Evolutionary conservation across 2,329 filamentous ascomycete species (phyloP).

Genomic region (Aspergillus oerlinghausenensis): DNA sequence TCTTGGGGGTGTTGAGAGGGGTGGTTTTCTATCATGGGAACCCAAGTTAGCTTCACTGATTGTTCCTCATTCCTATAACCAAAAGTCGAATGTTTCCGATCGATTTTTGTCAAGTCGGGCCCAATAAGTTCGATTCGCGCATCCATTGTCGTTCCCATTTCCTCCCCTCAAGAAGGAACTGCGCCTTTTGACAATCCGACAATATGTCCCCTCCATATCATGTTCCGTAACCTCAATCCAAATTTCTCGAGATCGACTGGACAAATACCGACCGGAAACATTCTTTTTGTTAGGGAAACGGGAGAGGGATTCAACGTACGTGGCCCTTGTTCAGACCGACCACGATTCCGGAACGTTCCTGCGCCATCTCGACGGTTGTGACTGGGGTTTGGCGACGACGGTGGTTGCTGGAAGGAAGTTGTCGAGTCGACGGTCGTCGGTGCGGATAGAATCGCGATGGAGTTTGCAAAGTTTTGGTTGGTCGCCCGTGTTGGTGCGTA

Average conservation of each 20-base stretch:
- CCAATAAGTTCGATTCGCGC: neutral
- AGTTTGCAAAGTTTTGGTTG: constrained; percentile 29
- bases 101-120: constrained; percentile 1
- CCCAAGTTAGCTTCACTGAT: constrained; percentile 33
- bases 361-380: constrained; percentile 45
- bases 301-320: constrained; percentile 48
- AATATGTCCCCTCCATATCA: neutral
- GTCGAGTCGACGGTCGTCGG: constrained; percentile 21
- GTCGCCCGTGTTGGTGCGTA: constrained; percentile 29
- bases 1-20: constrained; percentile 66
- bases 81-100: neutral
- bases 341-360: constrained; percentile 52
- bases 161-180: neutral
- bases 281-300: constrained; percentile 2
- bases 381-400: constrained; percentile 32
- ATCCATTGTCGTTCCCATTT: neutral
- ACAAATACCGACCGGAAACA: neutral
- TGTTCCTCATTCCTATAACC: neutral
- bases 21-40: constrained; percentile 69
- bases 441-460: constrained; percentile 21
- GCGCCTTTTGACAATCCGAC: neutral
- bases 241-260: neutral
- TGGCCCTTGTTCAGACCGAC: constrained; percentile 62
- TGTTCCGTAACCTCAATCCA: neutral
- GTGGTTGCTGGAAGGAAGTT: constrained; percentile 31